A percentile compares a stretch with the other conserved stretches of the same genome.
phyloP scores from a whole-genome alignment of 345 rosid genomes.

The Euphorbia peplus region DNA sequence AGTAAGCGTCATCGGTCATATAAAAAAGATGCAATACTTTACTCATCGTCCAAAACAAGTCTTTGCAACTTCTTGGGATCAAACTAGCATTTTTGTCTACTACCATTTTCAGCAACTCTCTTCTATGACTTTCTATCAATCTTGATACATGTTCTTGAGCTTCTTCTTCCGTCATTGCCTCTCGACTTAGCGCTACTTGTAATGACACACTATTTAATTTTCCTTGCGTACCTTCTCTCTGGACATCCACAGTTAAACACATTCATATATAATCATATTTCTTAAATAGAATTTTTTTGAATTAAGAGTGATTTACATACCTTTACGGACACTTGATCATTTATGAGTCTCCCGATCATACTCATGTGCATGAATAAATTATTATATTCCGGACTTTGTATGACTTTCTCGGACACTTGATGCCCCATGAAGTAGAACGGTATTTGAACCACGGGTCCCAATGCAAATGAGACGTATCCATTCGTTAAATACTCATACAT shows the following conservation, averaged over 20 bases:
- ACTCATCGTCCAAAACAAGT: conserved; percentile 7
- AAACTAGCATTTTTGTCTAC: conserved; percentile 8
- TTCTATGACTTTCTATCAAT: conserved; percentile 10
- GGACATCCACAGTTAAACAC: too few species aligned
- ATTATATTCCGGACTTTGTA: conserved; percentile 11
- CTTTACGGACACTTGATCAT: conserved; percentile 14
- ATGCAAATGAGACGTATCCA: conserved; percentile 17
- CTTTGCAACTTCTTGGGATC: conserved; percentile 17
- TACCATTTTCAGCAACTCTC: conserved; percentile 15
- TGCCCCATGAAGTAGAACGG: conserved; percentile 14
- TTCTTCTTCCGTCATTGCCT: conserved; percentile 1
- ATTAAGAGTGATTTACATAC: background rate
- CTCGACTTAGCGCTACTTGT: background rate
- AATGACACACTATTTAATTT: conserved; percentile 15
- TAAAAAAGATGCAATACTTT: conserved; percentile 10
- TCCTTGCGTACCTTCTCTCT: conserved; percentile 19
- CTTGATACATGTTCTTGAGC: conserved; percentile 4
- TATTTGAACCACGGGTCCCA: conserved; percentile 16
- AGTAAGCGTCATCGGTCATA: conserved; percentile 5
- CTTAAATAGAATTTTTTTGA: too few species aligned
- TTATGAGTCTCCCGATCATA: conserved; percentile 14
- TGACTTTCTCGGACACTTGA: conserved; percentile 9
- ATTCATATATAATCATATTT: too few species aligned
- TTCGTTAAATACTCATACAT: conserved; percentile 16
- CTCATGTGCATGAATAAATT: conserved; percentile 15